Evolutionary conservation across 2,329 filamentous ascomycete genomes (phyloP), one percentile per base, ranked within the genome.

Genomic region (Geosmithia morbida): DNA sequence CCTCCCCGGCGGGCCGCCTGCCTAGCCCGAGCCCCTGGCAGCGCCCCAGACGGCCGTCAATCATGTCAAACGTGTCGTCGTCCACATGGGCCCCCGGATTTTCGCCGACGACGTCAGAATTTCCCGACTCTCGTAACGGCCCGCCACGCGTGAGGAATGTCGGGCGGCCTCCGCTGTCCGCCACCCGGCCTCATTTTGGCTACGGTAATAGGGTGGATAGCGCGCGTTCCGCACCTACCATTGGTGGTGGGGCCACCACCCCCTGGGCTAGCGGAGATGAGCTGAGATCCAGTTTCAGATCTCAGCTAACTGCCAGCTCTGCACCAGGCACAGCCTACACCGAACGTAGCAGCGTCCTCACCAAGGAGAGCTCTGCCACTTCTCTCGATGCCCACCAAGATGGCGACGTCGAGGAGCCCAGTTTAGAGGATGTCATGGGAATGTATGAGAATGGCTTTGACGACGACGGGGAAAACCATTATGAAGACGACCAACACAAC

Each of bases 301-400:
- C 75, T 14, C 74, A 78, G 51, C 60, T 72, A 46, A 74, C 74
- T 17, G 60, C 67, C 37, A 77, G 74, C 2, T 74, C 74, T 5
- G 66, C 67, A 22, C 73, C 72, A 30, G 88, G 83, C 20, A 75
- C 73, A 2, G 54, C 62, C 5, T 79, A 81, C n/a, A 94, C 87
- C 1, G 86, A 90, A 58, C 75, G 86, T 51, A 94, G 86, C 61
- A 95, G 88, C 58, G 72, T 92, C 45, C 62, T 83, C 52, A 92
- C 87, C 3, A 87, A 85, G 55, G 78, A 79, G 50, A 94, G 85
- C 67, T 88, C 85, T 2, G 72, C 81, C 47, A 83, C 66, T 66
- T 92, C 70, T 51, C 73, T 72, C 62, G 69, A 69, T 52, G 63
- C 54, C 43, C 54, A 57, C 41, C 39, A 45, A 50, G 54, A 56